Evolutionary conservation across 2,329 filamentous ascomycete genomes (phyloP).

Genomic region (Arthrobotrys musiformis): DNA sequence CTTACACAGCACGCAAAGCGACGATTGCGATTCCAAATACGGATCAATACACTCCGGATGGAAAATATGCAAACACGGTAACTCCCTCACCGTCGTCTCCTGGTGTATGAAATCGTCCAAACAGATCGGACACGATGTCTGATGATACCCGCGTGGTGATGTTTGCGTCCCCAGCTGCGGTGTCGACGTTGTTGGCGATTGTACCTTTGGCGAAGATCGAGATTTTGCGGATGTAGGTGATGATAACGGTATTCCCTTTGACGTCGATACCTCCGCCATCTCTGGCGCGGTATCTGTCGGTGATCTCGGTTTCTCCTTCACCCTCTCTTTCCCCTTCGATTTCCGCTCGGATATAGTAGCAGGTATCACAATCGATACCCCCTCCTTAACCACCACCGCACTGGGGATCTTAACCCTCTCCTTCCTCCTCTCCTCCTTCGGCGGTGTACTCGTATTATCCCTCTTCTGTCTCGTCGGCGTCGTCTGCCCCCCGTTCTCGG

Average conservation of each 20-base stretch:
- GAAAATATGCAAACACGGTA: conserved; percentile 92
- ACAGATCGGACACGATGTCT: conserved; percentile 90
- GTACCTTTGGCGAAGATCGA: neutral
- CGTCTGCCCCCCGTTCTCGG: conserved; percentile 59
- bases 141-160: conserved; percentile 68
- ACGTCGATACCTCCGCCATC: conserved; percentile 1
- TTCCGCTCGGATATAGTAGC: conserved; percentile 53
- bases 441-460: conserved; percentile 36
- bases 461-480: conserved; percentile 54
- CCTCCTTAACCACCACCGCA: conserved; percentile 56
- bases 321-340: conserved; percentile 11
- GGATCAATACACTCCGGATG: conserved; percentile 91
- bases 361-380: conserved; percentile 51
- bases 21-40: conserved; percentile 81
- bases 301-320: neutral
- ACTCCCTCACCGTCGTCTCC: conserved; percentile 79
- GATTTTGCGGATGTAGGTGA: conserved; percentile 5
- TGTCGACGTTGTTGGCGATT: neutral
- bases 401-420: conserved; percentile 16
- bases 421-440: conserved; percentile 4
- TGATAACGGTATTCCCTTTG: conserved; percentile 13
- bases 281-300: neutral
- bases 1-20: conserved; percentile 91
- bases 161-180: neutral
- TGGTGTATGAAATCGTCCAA: conserved; percentile 79